These are phyloP conservation scores for Gentiana straminea DNA, from an alignment of 257 asterid species.

Conservation along the genomic window DNA sequence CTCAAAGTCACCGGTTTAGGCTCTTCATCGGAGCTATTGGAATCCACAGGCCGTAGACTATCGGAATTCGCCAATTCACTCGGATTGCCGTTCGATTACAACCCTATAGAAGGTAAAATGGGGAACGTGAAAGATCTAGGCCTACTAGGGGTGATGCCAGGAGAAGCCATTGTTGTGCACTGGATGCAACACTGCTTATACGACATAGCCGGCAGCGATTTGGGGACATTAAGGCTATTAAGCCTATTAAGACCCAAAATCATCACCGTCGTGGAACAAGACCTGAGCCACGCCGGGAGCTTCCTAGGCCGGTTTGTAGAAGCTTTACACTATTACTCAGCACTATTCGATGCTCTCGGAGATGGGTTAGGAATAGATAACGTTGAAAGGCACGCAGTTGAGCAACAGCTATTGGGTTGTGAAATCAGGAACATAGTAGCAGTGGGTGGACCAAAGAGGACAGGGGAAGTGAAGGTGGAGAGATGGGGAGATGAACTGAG, in stretches of 20 bases:
- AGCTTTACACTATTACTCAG: conserved; percentile 81
- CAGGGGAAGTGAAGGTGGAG: conserved; percentile 63
- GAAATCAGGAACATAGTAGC: conserved; percentile 86
- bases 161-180: conserved; percentile 63
- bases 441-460: conserved; percentile 79
- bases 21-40: conserved; percentile 47
- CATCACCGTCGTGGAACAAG: conserved; percentile 76
- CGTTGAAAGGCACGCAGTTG: conserved; percentile 76
- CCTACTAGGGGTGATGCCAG: conserved; percentile 34
- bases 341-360: conserved; percentile 78
- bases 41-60: conserved; percentile 64
- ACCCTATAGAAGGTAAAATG: conserved; percentile 58
- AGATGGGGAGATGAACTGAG: conserved; percentile 66
- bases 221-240: conserved; percentile 39
- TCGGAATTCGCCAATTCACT: conserved; percentile 65
- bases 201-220: conserved; percentile 73
- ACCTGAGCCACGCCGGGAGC: conserved; percentile 33
- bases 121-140: conserved; percentile 39
- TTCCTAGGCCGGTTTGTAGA: conserved; percentile 74
- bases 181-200: conserved; percentile 92
- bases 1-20: conserved; percentile 69
- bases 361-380: conserved; percentile 65
- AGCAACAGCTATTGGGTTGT: conserved; percentile 73
- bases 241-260: conserved; percentile 49
- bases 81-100: conserved; percentile 62